Conservation (phyloP, 257 asterid genomes). For the Fraxinus quadrangulata region DNA sequence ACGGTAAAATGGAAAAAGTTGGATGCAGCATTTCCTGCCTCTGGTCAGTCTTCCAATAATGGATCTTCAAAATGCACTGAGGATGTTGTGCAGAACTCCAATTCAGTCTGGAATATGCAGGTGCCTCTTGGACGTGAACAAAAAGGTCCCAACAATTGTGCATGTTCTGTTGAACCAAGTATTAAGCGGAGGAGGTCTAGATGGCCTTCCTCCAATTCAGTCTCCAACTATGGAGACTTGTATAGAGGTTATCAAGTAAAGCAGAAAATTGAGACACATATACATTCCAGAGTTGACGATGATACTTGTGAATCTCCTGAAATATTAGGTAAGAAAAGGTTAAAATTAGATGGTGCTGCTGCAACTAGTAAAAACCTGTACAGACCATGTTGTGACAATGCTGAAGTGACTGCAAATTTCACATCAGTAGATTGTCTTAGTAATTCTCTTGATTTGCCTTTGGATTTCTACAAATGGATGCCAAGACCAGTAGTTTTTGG, state of each 20-base stretch:
- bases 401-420: conserved; percentile 32
- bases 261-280: conserved; percentile 30
- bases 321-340: conserved; percentile 39
- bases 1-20: conserved; percentile 44
- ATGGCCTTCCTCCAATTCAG: conserved; percentile 26
- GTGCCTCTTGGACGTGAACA: conserved; percentile 31
- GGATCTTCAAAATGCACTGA: conserved; percentile 28
- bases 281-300: conserved; percentile 27
- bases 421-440: conserved; percentile 31
- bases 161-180: conserved; percentile 32
- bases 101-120: conserved; percentile 28
- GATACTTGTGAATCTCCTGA: conserved; percentile 27
- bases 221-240: conserved; percentile 26
- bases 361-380: conserved; percentile 28
- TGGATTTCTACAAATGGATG: conserved; percentile 27
- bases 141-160: conserved; percentile 33
- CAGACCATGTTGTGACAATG: conserved; percentile 25
- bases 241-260: conserved; percentile 27
- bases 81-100: conserved; percentile 31
- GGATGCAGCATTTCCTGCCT: conserved; percentile 35
- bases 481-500: conserved; percentile 52
- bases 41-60: conserved; percentile 34
- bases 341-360: conserved; percentile 32
- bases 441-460: conserved; percentile 26
- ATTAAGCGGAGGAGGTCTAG: conserved; percentile 31